Conservation (phyloP, 345 rosid species). For the Eucalyptus polybractea region DNA sequence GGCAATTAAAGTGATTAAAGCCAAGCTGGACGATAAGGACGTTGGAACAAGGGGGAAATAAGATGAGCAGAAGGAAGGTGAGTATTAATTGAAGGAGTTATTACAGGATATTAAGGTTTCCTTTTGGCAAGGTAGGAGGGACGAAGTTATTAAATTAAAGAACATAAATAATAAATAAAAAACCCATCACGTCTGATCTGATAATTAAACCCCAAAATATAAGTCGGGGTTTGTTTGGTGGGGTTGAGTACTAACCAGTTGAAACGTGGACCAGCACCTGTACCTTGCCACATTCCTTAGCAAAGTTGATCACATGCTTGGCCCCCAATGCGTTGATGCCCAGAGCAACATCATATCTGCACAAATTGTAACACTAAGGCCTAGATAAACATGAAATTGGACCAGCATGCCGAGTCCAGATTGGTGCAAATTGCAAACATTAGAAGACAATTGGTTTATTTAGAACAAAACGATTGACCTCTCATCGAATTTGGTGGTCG, state of each 20-base stretch:
- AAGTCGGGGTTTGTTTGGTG: neutral
- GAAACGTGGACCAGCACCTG: conserved; percentile 42
- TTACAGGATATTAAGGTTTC: neutral
- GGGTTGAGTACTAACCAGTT: conserved; percentile 26
- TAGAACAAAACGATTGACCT: neutral
- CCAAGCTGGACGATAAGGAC: neutral
- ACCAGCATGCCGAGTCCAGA: neutral
- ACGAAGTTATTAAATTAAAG: neutral
- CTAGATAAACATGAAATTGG: neutral
- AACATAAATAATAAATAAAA: neutral
- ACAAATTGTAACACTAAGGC: neutral
- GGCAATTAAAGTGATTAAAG: neutral
- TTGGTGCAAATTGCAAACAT: neutral
- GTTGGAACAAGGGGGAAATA: neutral
- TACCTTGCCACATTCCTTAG: conserved; percentile 24
- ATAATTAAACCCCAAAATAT: neutral
- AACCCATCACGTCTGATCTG: neutral
- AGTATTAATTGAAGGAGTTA: neutral
- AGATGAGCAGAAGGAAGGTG: neutral
- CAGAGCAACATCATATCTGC: conserved; percentile 55
- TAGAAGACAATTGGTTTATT: neutral
- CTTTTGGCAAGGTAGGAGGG: neutral
- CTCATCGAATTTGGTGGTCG: conserved; percentile 22
- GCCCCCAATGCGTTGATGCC: conserved; percentile 44
- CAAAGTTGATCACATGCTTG: conserved; percentile 28